Conservation (phyloP, 1,139 yeast species). For the Kazachstania sp. region DNA sequence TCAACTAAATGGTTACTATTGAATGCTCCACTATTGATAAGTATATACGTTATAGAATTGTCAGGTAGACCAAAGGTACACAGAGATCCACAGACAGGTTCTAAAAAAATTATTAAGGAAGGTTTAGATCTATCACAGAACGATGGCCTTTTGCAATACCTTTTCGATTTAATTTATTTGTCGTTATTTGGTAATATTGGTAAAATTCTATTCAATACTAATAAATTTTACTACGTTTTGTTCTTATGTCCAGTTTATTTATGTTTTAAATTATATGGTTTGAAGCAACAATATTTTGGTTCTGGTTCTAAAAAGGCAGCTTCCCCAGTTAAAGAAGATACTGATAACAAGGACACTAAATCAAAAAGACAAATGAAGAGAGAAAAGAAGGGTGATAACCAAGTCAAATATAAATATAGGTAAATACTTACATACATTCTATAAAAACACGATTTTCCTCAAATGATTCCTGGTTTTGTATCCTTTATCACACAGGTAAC, state of each 20-base stretch:
- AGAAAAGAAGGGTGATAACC: slow-evolving; percentile 27
- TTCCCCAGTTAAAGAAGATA: slow-evolving; percentile 1
- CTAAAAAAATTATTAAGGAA: slow-evolving; percentile 16
- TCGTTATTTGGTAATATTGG: slow-evolving; percentile 25
- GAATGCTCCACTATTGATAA: slow-evolving; percentile 20
- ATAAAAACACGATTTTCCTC: neutral
- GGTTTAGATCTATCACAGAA: slow-evolving; percentile 22
- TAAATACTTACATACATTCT: neutral
- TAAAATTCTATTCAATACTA: slow-evolving; percentile 20
- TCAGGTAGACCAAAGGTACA: slow-evolving; percentile 25
- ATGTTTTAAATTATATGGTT: slow-evolving; percentile 21
- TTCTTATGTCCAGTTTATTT: slow-evolving; percentile 21
- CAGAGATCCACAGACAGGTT: slow-evolving; percentile 4
- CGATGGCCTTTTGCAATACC: slow-evolving; percentile 25
- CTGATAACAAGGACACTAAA: slow-evolving; percentile 9
- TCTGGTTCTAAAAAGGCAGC: slow-evolving; percentile 3
- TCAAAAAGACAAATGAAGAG: slow-evolving; percentile 30
- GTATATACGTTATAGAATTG: slow-evolving; percentile 23
- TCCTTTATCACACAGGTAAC: slow-evolving; percentile 7
- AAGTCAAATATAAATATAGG: slow-evolving; percentile 21
- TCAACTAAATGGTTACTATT: slow-evolving; percentile 13
- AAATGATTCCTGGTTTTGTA: neutral
- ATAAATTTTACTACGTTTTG: slow-evolving; percentile 20
- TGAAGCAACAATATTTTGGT: slow-evolving; percentile 17
- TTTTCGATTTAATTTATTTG: slow-evolving; percentile 28